Percentiles rank a stretch among this genome's conserved stretches.
Evolutionary conservation across 2,329 filamentous ascomycete species (phyloP).

Genomic region (Monilinia vaccinii-corymbosi): DNA sequence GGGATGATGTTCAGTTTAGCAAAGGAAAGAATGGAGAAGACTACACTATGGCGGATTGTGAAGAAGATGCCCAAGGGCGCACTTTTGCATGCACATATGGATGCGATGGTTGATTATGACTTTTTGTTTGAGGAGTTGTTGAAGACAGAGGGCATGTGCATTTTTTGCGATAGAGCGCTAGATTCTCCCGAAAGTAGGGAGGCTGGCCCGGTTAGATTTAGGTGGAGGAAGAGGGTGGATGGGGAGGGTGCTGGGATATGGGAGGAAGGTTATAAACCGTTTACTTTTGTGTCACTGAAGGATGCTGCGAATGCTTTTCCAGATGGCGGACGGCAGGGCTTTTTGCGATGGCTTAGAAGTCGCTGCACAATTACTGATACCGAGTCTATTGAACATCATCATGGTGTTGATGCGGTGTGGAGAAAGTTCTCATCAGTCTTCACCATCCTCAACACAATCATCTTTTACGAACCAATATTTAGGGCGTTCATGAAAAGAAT

Average conservation of each 20-base stretch:
- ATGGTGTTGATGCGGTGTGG: slow-evolving; percentile 80
- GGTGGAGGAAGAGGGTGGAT: slow-evolving; percentile 41
- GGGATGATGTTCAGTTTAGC: slow-evolving; percentile 92
- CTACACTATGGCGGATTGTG: slow-evolving; percentile 77
- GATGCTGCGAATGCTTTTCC: slow-evolving; percentile 67
- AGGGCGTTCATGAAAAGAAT: slow-evolving; percentile 64
- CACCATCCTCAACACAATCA: slow-evolving; percentile 59
- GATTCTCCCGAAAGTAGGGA: slow-evolving; percentile 43
- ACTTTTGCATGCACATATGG: slow-evolving; percentile 77
- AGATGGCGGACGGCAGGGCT: slow-evolving; percentile 58
- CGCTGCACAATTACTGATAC: slow-evolving; percentile 62
- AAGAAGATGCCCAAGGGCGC: slow-evolving; percentile 82
- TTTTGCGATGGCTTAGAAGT: slow-evolving; percentile 67
- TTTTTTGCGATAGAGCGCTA: slow-evolving; percentile 50
- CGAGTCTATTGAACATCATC: slow-evolving; percentile 71
- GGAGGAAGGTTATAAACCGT: slow-evolving; percentile 50
- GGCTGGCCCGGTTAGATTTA: slow-evolving; percentile 51
- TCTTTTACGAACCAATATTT: slow-evolving; percentile 88
- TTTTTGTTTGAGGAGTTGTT: slow-evolving; percentile 68
- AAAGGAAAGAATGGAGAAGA: slow-evolving; percentile 77
- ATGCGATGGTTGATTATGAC: slow-evolving; percentile 84
- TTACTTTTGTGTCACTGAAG: slow-evolving; percentile 32
- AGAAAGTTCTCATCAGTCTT: slow-evolving; percentile 71
- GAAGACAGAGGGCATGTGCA: slow-evolving; percentile 62
- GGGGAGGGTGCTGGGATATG: slow-evolving; percentile 45